phyloP scores from a whole-genome alignment of 2,329 filamentous ascomycete species.

The Ophiostoma australiae region DNA sequence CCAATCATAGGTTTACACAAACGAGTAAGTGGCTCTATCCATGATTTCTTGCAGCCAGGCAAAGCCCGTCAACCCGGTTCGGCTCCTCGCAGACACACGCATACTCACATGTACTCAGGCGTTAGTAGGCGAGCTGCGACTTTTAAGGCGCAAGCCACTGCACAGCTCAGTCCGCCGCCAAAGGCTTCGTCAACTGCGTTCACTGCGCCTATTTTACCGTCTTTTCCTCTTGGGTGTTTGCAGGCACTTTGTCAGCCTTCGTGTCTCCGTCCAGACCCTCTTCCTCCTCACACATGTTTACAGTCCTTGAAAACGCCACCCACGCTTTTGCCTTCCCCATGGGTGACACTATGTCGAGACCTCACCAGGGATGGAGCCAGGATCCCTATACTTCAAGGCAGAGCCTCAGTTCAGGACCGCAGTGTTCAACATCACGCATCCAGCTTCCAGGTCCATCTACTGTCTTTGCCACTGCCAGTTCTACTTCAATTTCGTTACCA shows the following conservation, averaged over 20 bases:
- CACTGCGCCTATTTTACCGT: background rate
- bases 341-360: conserved; percentile 37
- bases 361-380: conserved; percentile 34
- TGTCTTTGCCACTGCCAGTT: background rate
- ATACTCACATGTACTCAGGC: conserved; percentile 13
- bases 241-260: background rate
- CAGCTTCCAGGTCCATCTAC: background rate
- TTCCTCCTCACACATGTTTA: conserved; percentile 33
- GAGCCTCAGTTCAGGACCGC: background rate
- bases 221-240: background rate
- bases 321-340: conserved; percentile 34
- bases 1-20: conserved; percentile 17
- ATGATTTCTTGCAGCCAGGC: conserved; percentile 6
- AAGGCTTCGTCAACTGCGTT: background rate
- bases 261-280: background rate
- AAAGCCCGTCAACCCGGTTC: conserved; percentile 25
- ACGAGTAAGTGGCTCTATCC: conserved; percentile 17
- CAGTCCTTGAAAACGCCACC: conserved; percentile 31
- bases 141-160: background rate
- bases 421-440: background rate
- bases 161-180: background rate
- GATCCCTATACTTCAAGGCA: conserved; percentile 25
- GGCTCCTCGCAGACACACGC: conserved; percentile 23
- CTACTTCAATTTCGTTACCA: background rate
- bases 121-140: conserved; percentile 9